These are phyloP conservation scores for Zizania latifolia DNA, from an alignment of 176 grass and related monocot genomes.

Conservation along the genomic window DNA sequence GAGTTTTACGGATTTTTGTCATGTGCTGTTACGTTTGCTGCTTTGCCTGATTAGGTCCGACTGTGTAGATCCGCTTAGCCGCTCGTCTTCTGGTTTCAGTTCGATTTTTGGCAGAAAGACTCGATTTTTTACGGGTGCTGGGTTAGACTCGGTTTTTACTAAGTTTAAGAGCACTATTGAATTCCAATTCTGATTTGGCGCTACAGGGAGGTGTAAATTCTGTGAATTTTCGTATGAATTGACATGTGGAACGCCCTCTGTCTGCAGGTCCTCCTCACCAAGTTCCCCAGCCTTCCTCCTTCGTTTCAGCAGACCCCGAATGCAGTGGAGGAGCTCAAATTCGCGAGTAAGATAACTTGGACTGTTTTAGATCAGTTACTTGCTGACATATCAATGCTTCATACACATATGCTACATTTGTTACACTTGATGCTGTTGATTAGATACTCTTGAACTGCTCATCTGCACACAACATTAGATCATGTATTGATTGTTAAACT, in stretches of 20 bases:
- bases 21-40: not conserved
- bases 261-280: conserved; percentile 78
- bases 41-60: not conserved
- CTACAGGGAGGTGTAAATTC: not conserved
- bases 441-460: not conserved
- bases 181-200: not conserved
- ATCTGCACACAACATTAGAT: not conserved
- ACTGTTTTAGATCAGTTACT: not conserved
- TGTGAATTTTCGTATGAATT: not conserved
- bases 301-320: conserved; percentile 71
- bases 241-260: not conserved
- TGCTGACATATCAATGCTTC: not conserved
- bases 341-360: conserved; percentile 57
- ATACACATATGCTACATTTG: not conserved
- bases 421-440: not conserved
- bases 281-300: conserved; percentile 84
- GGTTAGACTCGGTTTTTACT: not conserved
- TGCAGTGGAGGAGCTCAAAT: conserved; percentile 66
- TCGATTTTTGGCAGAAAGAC: not conserved
- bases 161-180: not conserved
- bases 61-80: not conserved
- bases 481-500: not conserved
- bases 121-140: not conserved
- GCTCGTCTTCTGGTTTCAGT: not conserved
- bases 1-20: not conserved